Percentiles rank a stretch among this genome's conserved stretches.
Evolutionary conservation across 2,329 filamentous ascomycete genomes (phyloP).

Genomic region (Cladosporium sp.): DNA sequence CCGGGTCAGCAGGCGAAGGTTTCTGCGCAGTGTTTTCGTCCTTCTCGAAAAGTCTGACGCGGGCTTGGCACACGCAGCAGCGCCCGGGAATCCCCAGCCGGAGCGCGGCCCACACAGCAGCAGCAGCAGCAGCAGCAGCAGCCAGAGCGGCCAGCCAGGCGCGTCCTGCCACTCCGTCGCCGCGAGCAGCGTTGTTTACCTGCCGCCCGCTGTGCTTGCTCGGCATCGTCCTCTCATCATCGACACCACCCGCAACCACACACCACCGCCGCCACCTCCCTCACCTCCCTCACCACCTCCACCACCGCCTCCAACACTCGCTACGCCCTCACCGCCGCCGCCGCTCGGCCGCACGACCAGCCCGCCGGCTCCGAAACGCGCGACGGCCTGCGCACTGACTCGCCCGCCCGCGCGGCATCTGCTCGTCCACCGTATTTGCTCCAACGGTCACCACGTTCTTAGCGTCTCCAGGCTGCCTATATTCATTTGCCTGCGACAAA

Average conservation of each 20-base stretch:
- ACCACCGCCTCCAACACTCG: not conserved
- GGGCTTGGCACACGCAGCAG: no score
- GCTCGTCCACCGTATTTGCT: slow-evolving; percentile 5
- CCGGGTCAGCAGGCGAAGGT: no score
- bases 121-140: no score
- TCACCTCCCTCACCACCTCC: not conserved
- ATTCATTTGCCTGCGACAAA: slow-evolving; percentile 11
- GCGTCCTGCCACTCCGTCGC: no score
- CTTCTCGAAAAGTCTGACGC: no score
- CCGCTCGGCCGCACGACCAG: not conserved
- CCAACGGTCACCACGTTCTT: slow-evolving; percentile 1
- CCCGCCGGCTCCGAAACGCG: slow-evolving; percentile 5
- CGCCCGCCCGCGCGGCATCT: slow-evolving; percentile 2
- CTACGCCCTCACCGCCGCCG: not conserved
- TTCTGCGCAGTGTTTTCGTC: no score
- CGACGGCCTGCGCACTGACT: slow-evolving; percentile 4
- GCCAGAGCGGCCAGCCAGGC: no score
- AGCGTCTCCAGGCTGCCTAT: not conserved
- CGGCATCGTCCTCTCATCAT: no score
- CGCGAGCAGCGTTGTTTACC: no score
- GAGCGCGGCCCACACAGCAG: not conserved
- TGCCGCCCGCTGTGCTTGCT: no score
- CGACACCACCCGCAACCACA: not conserved
- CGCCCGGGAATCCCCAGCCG: no score
- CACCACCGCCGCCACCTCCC: not conserved